Base-by-base conservation (phyloP, 305 asterid species). In the Solanum chacoense region DNA sequence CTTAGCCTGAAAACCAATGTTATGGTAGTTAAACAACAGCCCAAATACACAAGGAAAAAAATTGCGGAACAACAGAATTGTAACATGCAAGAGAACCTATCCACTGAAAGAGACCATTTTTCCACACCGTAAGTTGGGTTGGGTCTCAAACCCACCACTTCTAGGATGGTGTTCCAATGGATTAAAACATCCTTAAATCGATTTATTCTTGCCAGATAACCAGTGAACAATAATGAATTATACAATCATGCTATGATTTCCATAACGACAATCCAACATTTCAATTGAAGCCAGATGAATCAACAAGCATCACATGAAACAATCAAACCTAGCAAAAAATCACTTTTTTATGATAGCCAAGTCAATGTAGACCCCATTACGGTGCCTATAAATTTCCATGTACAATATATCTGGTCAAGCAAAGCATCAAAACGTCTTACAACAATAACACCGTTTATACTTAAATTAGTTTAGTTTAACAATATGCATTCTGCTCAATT, bases 1-100 rank as follows among this genome's bases (percentile, higher is more conserved):
- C 76, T 90, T 88, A 20, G 95, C 95, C 99, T 97, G 87, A 87
- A 80, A 76, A 90, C 31, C 87, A 83, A 50, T 11, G 42, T 22
- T 78, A 81, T 10, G 71, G 7, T 81, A 50, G 31, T 50, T 50
- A 83, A 50, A 50, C 29, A 31, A 83, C 42, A 6, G 74, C 42
- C 73, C 73, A 50, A 50, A 31, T 50, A 83, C 12, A 50, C 20
- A 8, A 29, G 18, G 86, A 29, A 45, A 83, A 28, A 28, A 42
- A 14, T 2, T 40, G 38, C 3, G 3, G 28, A 50, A 81, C 1
- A 13, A 81, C 26, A 18, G 71, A 83, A 7, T 2, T 45, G 7
- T 45, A 10, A 80, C 69, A 50, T 18, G 7, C 40, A 45, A 83
- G 72, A 50, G 71, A 45, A 83, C 20, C 10, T 45, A 45, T 83